phyloP scores from a whole-genome alignment of 768 basidiomycete species.

The Inosperma sp. region DNA sequence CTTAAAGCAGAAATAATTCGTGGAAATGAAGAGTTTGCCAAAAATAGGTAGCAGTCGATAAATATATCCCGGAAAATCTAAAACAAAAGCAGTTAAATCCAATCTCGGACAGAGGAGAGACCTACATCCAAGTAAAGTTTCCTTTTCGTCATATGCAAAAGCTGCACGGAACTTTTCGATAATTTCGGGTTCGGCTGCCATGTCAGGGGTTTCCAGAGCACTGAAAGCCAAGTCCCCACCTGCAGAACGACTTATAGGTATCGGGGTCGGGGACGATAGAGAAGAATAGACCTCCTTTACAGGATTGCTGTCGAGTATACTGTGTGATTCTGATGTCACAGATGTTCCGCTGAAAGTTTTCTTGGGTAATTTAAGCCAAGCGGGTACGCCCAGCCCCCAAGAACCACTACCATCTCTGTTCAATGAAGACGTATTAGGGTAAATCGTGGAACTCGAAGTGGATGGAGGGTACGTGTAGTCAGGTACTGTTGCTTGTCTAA shows the following conservation, averaged over 20 bases:
- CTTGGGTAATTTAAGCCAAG: constrained; percentile 58
- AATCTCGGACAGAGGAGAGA: constrained; percentile 16
- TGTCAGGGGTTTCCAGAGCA: constrained; percentile 71
- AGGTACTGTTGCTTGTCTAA: constrained; percentile 16
- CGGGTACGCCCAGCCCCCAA: constrained; percentile 68
- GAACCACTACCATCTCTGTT: constrained; percentile 42
- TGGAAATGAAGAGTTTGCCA: constrained; percentile 88
- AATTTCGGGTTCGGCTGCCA: constrained; percentile 54
- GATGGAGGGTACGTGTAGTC: constrained; percentile 82
- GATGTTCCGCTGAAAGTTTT: constrained; percentile 35
- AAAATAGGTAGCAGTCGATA: constrained; percentile 85
- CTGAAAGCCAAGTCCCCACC: constrained; percentile 69
- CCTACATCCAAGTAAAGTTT: constrained; percentile 84
- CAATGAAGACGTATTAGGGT: constrained; percentile 45
- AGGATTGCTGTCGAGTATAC: constrained; percentile 24
- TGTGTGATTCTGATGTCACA: constrained; percentile 22
- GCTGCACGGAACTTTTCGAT: constrained; percentile 71
- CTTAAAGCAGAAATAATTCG: constrained; percentile 91
- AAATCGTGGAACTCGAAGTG: constrained; percentile 44
- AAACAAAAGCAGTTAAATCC: constrained; percentile 11
- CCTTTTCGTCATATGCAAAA: constrained; percentile 89
- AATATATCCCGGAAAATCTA: constrained; percentile 90
- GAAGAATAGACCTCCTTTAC: constrained; percentile 61
- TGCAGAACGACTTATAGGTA: constrained; percentile 33
- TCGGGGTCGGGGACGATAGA: constrained; percentile 23